Evolutionary conservation across 2,329 filamentous ascomycete species (phyloP).

Genomic region (Verticillium isaacii): DNA sequence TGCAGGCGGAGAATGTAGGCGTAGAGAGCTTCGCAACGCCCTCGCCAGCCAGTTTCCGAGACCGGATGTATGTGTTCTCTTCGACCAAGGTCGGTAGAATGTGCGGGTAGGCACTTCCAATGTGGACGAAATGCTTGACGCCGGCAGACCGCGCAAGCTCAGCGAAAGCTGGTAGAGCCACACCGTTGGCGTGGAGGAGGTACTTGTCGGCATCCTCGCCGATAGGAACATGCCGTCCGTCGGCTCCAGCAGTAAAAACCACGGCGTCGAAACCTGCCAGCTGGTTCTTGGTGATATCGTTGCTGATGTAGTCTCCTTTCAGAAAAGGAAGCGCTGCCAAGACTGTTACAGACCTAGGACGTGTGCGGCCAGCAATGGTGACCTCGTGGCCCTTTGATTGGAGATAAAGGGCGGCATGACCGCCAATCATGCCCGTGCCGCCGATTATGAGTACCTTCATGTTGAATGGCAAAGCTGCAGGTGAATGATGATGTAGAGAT

Average conservation of each 20-base stretch:
- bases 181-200: constrained; percentile 3
- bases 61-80: constrained; percentile 3
- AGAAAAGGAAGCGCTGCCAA: constrained; percentile 4
- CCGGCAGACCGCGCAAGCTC: neutral
- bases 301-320: neutral
- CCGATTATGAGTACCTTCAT: constrained; percentile 7
- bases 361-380: constrained; percentile 4
- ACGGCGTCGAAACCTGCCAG: constrained; percentile 3
- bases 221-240: constrained; percentile 5
- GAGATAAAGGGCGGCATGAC: constrained; percentile 4
- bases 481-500: too few relatives aligned
- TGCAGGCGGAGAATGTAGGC: constrained; percentile 1
- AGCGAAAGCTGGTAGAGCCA: constrained; percentile 4
- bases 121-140: constrained; percentile 3
- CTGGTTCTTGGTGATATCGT: neutral
- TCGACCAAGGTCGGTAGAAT: neutral
- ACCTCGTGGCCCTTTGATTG: constrained; percentile 1
- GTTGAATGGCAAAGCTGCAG: neutral
- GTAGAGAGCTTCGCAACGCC: neutral
- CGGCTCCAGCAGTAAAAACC: constrained; percentile 7
- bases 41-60: constrained; percentile 2
- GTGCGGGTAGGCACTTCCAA: constrained; percentile 4
- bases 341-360: neutral
- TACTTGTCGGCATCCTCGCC: constrained; percentile 1
- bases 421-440: constrained; percentile 6